Base-by-base conservation (phyloP, 139 green algal species). In the Asterochloris erici region DNA sequence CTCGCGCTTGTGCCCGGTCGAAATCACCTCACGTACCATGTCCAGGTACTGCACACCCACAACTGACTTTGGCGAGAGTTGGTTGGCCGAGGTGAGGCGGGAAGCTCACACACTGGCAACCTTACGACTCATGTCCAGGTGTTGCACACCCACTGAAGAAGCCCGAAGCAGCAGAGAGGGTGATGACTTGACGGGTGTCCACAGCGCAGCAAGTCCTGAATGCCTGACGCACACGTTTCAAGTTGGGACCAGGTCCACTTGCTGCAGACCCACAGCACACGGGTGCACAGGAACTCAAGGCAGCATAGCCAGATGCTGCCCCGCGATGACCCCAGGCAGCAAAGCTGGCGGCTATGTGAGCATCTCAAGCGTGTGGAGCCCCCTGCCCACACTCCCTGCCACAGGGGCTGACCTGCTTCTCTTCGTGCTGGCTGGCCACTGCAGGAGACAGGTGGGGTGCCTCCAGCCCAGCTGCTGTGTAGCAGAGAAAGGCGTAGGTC, bases 41-140 rank as follows among this genome's bases (percentile, higher is more conserved):
- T 98, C 90, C 28, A 99, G 89, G 79, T 99, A 99, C 94, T 99
- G 94, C 69, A 68, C 38, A 63, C 9, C 54, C 27, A 14, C 28
- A 23, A 29, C 74, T 29, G 19, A 12, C 0, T 64, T 54, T 79
- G 38, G 4, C 17, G 9, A 27, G 26, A 12, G 12, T 61, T 16
- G 47, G 73, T 23, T 61, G 12, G n/a, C 10, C 21, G 10, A 27
- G 14, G 2, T 76, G 10, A 77, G 54, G 73, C 26, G 11, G 47
- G 26, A 2, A 54, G 38, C 4, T 54, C 38, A 54, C 2, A 54
- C 6, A 54, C 38, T 54, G 38, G 38, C 38, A 54, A 54, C 4
- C 6, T 6, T 54, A 6, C 38, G 38, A 6, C 38, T 54, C 38
- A 54, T 54, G 38, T 54, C 38, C 38, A 54, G 38, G 38, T 54